These are phyloP conservation scores for Lichtheimia ramosa DNA, from an alignment of 371 early-diverging fungal genomes.

Conservation along the genomic window DNA sequence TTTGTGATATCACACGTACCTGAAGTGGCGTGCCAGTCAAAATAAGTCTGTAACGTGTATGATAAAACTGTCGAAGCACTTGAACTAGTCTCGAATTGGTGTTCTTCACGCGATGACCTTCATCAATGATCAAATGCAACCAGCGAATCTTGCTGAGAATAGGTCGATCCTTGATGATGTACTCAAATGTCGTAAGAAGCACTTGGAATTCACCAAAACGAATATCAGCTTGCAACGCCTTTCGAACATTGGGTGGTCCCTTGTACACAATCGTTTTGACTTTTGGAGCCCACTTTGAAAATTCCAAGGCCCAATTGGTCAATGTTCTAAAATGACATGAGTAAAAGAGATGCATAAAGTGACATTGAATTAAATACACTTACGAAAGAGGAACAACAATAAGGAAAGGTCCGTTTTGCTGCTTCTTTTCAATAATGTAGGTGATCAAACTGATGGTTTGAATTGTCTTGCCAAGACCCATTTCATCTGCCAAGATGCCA, in stretches of 20 bases:
- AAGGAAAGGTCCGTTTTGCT: constrained; percentile 89
- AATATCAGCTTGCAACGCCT: constrained; percentile 74
- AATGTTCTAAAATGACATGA: constrained; percentile 57
- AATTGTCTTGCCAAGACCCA: constrained; percentile 97
- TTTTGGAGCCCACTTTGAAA: constrained; percentile 97
- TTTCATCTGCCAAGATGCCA: constrained; percentile 99
- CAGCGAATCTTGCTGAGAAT: constrained; percentile 86
- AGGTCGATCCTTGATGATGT: constrained; percentile 89
- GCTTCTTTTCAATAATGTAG: constrained; percentile 89
- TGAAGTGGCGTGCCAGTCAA: constrained; percentile 99
- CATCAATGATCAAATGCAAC: constrained; percentile 97
- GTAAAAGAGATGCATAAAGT: background rate
- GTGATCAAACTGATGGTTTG: constrained; percentile 97
- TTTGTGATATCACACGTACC: constrained; percentile 23
- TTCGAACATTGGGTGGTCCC: constrained; percentile 76
- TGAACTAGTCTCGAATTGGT: constrained; percentile 81
- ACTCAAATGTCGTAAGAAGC: constrained; percentile 96
- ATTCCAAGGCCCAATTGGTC: constrained; percentile 96
- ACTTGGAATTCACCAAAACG: constrained; percentile 86
- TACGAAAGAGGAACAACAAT: constrained; percentile 92
- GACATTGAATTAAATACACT: constrained; percentile 19
- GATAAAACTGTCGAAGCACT: constrained; percentile 81
- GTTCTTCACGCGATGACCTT: constrained; percentile 99
- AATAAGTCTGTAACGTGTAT: constrained; percentile 89
- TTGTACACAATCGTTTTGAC: constrained; percentile 89